phyloP scores from a whole-genome alignment of 2,329 filamentous ascomycete species.

The Beauveria varroae region DNA sequence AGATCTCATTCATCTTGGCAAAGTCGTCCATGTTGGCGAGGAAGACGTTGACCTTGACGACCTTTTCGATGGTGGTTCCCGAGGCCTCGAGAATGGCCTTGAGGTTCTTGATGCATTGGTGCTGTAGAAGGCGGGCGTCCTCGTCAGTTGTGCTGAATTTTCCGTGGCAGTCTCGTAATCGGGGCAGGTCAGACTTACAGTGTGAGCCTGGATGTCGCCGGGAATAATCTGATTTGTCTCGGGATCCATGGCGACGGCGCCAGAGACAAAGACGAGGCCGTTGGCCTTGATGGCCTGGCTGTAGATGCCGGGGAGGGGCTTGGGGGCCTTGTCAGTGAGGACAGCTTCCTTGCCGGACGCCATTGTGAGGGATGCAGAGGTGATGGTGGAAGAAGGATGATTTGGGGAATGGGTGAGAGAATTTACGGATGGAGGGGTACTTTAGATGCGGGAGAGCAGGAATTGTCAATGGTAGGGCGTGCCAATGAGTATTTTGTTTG shows the following conservation, averaged over 20 bases:
- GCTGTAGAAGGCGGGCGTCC: slow-evolving; percentile 20
- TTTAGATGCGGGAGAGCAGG: neutral
- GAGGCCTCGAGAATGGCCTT: slow-evolving; percentile 61
- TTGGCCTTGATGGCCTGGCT: slow-evolving; percentile 58
- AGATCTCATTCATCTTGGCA: slow-evolving; percentile 66
- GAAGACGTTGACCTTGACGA: slow-evolving; percentile 70
- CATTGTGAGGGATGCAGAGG: slow-evolving; percentile 18
- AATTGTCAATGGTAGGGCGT: neutral
- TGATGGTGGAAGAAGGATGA: neutral
- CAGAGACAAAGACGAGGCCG: slow-evolving; percentile 62
- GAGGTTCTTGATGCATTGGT: slow-evolving; percentile 64
- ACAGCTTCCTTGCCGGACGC: slow-evolving; percentile 26
- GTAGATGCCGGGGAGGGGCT: slow-evolving; percentile 32
- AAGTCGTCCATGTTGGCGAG: slow-evolving; percentile 68
- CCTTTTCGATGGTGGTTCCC: slow-evolving; percentile 54
- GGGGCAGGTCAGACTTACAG: slow-evolving; percentile 27
- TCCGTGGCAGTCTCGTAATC: no score
- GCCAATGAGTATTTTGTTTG: neutral
- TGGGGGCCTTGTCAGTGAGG: slow-evolving; percentile 33
- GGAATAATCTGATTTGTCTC: slow-evolving; percentile 50
- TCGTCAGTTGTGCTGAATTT: no score
- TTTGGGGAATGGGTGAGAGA: neutral
- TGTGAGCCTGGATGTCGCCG: slow-evolving; percentile 59
- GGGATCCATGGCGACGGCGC: slow-evolving; percentile 60
- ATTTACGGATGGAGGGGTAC: neutral